These are phyloP conservation scores for Geotrichum macrosporum DNA, from an alignment of 1,139 yeast species.

Conservation along the genomic window DNA sequence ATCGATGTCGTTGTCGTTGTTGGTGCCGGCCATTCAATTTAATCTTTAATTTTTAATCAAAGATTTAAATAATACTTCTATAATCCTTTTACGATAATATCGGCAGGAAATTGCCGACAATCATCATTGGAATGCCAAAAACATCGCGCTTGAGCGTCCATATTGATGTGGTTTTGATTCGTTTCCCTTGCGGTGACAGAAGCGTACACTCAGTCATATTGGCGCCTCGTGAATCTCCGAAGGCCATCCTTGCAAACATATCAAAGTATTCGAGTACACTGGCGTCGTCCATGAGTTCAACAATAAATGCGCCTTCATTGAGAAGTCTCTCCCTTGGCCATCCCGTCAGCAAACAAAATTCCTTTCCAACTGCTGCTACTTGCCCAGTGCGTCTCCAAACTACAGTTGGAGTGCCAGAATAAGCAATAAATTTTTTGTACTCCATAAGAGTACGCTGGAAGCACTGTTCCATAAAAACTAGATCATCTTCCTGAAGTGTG, in stretches of 20 bases:
- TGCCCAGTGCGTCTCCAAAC: conserved; percentile 97
- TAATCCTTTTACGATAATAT: conserved; percentile 35
- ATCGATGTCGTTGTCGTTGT: too few species aligned
- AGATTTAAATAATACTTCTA: background rate
- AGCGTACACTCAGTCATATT: conserved; percentile 81
- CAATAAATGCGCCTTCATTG: conserved; percentile 56
- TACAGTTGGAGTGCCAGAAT: conserved; percentile 89
- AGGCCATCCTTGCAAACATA: conserved; percentile 77
- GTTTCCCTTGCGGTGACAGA: conserved; percentile 50
- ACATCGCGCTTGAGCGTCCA: conserved; percentile 90
- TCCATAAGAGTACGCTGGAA: conserved; percentile 88
- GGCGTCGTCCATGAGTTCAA: conserved; percentile 83
- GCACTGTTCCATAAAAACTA: conserved; percentile 93
- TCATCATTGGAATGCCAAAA: conserved; percentile 94
- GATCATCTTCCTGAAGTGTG: conserved; percentile 80
- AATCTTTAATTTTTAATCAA: too few species aligned
- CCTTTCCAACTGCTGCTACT: conserved; percentile 89
- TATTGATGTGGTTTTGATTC: conserved; percentile 67
- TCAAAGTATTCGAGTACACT: conserved; percentile 86
- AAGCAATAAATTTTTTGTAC: conserved; percentile 75
- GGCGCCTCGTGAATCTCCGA: conserved; percentile 81
- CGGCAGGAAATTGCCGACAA: conserved; percentile 87
- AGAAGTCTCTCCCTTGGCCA: conserved; percentile 73
- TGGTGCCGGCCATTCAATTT: too few species aligned
- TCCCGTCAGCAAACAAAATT: conserved; percentile 84